phyloP scores from a whole-genome alignment of 2,329 filamentous ascomycete species.

The Lasiodiplodia hormozganensis region DNA sequence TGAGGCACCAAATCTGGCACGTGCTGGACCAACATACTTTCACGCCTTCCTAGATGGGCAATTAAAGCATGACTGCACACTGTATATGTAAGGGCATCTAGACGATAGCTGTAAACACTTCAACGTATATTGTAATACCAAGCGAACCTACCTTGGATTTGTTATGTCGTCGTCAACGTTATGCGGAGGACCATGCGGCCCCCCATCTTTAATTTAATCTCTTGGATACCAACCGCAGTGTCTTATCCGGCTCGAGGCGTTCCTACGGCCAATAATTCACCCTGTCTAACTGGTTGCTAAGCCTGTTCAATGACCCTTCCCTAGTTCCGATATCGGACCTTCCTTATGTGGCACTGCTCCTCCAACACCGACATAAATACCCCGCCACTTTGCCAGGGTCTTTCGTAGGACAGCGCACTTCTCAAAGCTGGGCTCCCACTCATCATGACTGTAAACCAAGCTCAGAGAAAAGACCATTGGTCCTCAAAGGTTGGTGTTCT shows the following conservation, averaged over 20 bases:
- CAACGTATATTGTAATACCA: too few relatives aligned
- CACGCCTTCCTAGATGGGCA: background rate
- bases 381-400: background rate
- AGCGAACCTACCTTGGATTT: background rate
- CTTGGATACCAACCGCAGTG: background rate
- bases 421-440: background rate
- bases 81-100: background rate
- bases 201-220: background rate
- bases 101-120: too few relatives aligned
- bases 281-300: background rate
- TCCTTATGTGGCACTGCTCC: background rate
- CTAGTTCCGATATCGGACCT: conserved; percentile 21
- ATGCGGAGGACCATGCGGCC: background rate
- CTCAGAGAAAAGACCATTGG: conserved; percentile 18
- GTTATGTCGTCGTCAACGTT: background rate
- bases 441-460: conserved; percentile 1
- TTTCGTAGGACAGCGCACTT: background rate
- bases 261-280: background rate
- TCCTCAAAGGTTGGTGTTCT: conserved; percentile 14
- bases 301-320: background rate
- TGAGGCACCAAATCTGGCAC: background rate
- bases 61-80: too few relatives aligned
- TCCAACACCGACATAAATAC: conserved; percentile 21
- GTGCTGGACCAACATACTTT: background rate
- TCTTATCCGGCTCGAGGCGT: background rate